Percentiles rank a stretch among this genome's conserved stretches.
Evolutionary conservation across 768 basidiomycete genomes (phyloP).

Genomic region (Naganishia antarctica): DNA sequence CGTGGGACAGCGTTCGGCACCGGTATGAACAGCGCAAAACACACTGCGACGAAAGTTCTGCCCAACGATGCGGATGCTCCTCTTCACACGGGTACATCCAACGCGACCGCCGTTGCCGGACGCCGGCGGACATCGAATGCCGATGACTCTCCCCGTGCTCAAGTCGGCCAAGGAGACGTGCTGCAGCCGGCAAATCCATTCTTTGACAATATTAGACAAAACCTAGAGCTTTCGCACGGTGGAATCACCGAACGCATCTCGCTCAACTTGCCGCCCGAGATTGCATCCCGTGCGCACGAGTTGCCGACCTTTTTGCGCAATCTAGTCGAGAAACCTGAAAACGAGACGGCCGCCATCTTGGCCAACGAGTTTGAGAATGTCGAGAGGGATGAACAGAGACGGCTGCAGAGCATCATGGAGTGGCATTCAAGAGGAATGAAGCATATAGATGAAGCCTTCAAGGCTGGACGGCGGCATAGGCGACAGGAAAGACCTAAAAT

Average conservation of each 20-base stretch:
- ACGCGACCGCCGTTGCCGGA: conserved; percentile 7
- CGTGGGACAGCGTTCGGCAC: conserved; percentile 5
- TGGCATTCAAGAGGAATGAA: conserved; percentile 64
- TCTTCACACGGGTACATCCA: neutral
- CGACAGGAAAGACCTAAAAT: neutral
- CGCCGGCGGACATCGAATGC: neutral
- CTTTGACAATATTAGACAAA: conserved; percentile 74
- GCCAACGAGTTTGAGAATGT: conserved; percentile 92
- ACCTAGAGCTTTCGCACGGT: conserved; percentile 64
- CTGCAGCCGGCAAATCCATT: conserved; percentile 72
- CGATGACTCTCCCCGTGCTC: conserved; percentile 27
- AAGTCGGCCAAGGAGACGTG: conserved; percentile 34
- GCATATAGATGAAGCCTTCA: neutral
- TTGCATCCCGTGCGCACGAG: conserved; percentile 60
- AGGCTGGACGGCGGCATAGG: neutral
- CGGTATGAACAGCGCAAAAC: neutral
- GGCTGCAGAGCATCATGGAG: conserved; percentile 85
- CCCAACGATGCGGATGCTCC: conserved; percentile 3
- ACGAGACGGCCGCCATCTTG: conserved; percentile 69
- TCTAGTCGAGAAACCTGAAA: conserved; percentile 57
- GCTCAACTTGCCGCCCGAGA: conserved; percentile 56
- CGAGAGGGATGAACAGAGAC: conserved; percentile 81
- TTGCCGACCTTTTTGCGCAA: conserved; percentile 73
- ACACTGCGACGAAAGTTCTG: neutral
- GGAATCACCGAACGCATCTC: conserved; percentile 71